A percentile compares a stretch with the other conserved stretches of the same genome.
Conservation (phyloP, 192 early-diverging fungal species). For the Coemansia sp. region DNA sequence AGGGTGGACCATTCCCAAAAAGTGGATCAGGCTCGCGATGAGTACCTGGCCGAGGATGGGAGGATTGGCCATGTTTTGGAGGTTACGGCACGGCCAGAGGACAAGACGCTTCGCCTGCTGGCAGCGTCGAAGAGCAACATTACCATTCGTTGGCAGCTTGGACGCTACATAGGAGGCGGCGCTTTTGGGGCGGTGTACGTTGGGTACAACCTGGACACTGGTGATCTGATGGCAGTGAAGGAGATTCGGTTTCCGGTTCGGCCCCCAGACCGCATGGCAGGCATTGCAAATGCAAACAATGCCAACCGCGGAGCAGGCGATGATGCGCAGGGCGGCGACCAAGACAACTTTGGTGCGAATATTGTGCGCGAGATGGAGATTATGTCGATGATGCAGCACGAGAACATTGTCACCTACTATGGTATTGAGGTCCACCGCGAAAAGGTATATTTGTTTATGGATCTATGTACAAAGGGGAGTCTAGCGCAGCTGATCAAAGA, state of each 20-base stretch:
- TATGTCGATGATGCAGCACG: conserved; percentile 86
- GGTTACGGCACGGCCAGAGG: conserved; percentile 68
- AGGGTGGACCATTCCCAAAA: conserved; percentile 37
- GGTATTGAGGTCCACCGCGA: conserved; percentile 92
- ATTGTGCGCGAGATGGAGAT: conserved; percentile 92
- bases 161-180: conserved; percentile 82
- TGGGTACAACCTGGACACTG: conserved; percentile 80
- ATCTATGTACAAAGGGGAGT: conserved; percentile 81
- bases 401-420: conserved; percentile 89
- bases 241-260: conserved; percentile 83
- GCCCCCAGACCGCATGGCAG: conserved; percentile 24
- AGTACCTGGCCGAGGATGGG: conserved; percentile 21
- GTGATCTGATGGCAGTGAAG: conserved; percentile 90
- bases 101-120: conserved; percentile 75
- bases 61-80: conserved; percentile 78
- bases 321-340: conserved; percentile 7
- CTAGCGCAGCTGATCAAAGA: conserved; percentile 70
- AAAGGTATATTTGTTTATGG: conserved; percentile 90
- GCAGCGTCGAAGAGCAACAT: conserved; percentile 77
- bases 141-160: conserved; percentile 85
- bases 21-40: conserved; percentile 37
- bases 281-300: conserved; percentile 2
- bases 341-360: conserved; percentile 49
- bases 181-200: conserved; percentile 87
- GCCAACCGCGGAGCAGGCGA: conserved; percentile 9